These are phyloP conservation scores for Penicillium sp. DNA, from an alignment of 2,329 filamentous ascomycete genomes.

Conservation along the genomic window DNA sequence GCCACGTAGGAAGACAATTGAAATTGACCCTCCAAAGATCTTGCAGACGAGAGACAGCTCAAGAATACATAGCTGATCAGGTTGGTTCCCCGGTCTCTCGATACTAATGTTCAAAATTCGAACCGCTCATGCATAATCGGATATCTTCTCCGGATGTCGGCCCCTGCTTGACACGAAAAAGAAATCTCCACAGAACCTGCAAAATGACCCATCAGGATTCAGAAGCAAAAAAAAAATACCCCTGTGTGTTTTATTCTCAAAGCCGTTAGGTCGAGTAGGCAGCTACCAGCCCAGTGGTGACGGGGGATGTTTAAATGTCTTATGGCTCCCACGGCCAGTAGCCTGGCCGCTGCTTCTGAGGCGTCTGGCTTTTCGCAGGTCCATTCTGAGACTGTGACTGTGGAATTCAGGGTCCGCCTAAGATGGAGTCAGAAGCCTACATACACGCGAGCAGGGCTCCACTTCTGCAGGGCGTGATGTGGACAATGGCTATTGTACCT, in stretches of 20 bases:
- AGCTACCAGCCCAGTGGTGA: neutral
- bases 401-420: neutral
- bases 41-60: neutral
- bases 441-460: slow-evolving; percentile 17
- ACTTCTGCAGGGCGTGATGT: slow-evolving; percentile 27
- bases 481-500: slow-evolving; percentile 25
- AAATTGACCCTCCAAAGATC: neutral
- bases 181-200: neutral
- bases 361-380: neutral
- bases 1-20: neutral
- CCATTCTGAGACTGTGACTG: neutral
- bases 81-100: neutral
- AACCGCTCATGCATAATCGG: neutral
- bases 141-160: neutral
- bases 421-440: slow-evolving; percentile 13
- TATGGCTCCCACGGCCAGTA: neutral
- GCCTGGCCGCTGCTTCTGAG: neutral
- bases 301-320: slow-evolving; percentile 8
- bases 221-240: neutral
- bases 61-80: neutral
- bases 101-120: neutral
- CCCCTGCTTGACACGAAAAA: neutral
- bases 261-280: slow-evolving; percentile 1
- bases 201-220: neutral
- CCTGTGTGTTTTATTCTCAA: slow-evolving; percentile 13